Percentiles rank a stretch among this genome's conserved stretches.
Evolutionary conservation across 2,329 filamentous ascomycete genomes (phyloP).

Genomic region (Septoria linicola): DNA sequence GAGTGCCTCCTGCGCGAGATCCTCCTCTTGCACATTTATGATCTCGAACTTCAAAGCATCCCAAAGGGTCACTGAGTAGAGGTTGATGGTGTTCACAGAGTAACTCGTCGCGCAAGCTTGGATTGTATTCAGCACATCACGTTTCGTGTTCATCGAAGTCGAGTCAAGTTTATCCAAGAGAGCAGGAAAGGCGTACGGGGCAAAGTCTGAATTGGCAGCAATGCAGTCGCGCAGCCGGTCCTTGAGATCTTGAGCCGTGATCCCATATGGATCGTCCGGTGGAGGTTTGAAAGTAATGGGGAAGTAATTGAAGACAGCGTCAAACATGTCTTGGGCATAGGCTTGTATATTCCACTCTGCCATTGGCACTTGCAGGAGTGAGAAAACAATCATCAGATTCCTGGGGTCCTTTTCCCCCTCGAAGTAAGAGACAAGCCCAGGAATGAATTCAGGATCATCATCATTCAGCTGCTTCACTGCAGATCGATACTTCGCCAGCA

Average conservation of each 20-base stretch:
- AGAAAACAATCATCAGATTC: constrained; percentile 70
- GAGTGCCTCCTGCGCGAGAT: constrained; percentile 61
- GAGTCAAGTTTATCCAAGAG: constrained; percentile 69
- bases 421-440: constrained; percentile 63
- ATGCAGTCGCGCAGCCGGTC: constrained; percentile 63
- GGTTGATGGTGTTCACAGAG: constrained; percentile 57
- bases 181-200: constrained; percentile 66
- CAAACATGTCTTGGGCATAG: constrained; percentile 63
- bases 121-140: constrained; percentile 65
- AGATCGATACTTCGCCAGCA: constrained; percentile 61
- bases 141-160: constrained; percentile 66
- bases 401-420: constrained; percentile 68
- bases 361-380: constrained; percentile 65
- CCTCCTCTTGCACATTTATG: constrained; percentile 65
- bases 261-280: constrained; percentile 67
- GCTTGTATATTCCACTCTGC: constrained; percentile 64
- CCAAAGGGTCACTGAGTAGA: constrained; percentile 66
- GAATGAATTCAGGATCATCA: constrained; percentile 54
- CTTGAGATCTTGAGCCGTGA: constrained; percentile 68
- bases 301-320: constrained; percentile 70
- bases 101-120: constrained; percentile 61
- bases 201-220: constrained; percentile 60
- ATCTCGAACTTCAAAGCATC: constrained; percentile 69
- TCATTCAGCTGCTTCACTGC: constrained; percentile 58
- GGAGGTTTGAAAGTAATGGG: constrained; percentile 69